These are phyloP conservation scores for Spathaspora sp. DNA, from an alignment of 805 yeast species.

Conservation along the genomic window DNA sequence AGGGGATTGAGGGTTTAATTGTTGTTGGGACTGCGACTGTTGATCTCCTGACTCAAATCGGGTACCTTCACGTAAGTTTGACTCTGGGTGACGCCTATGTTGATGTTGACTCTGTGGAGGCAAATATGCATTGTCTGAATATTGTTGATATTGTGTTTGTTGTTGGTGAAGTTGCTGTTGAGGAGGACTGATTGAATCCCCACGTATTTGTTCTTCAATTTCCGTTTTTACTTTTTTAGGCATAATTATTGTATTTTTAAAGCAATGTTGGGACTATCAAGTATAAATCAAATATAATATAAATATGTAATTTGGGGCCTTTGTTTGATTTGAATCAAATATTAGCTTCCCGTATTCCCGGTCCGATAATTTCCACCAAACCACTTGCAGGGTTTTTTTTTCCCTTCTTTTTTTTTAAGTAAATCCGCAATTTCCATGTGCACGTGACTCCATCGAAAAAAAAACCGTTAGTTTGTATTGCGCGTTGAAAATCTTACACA, in stretches of 20 bases:
- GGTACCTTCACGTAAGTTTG: background rate
- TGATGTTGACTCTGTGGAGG: background rate
- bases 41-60: background rate
- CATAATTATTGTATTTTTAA: background rate
- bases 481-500: background rate
- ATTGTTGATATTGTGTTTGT: background rate
- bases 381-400: background rate
- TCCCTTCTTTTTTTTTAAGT: background rate
- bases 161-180: background rate
- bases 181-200: background rate
- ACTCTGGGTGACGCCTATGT: background rate
- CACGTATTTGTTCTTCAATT: background rate
- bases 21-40: background rate
- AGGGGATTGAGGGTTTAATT: background rate
- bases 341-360: background rate
- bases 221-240: background rate
- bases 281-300: too few relatives aligned
- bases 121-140: background rate
- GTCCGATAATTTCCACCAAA: background rate
- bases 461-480: too few relatives aligned
- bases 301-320: background rate
- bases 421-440: background rate
- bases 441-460: background rate
- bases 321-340: background rate
- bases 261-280: background rate